Percentiles rank a stretch among this genome's conserved stretches.
phyloP scores from a whole-genome alignment of 2,329 filamentous ascomycete genomes.

The Nemania abortiva region DNA sequence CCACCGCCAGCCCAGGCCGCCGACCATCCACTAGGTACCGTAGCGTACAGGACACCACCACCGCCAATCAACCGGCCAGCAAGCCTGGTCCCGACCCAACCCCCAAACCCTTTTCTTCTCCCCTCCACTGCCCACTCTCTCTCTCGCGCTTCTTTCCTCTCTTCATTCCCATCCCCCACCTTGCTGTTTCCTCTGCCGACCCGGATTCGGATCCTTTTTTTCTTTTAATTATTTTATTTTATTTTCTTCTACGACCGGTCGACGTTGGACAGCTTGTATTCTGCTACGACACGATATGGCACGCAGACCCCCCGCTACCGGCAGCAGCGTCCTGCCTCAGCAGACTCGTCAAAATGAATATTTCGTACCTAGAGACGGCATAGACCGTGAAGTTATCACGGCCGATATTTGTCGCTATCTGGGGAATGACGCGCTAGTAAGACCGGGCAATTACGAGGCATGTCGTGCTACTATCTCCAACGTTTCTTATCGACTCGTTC shows the following conservation, averaged over 20 bases:
- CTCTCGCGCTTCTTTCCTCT: constrained; percentile 45
- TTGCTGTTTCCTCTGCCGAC: constrained; percentile 39
- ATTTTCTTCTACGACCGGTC: constrained; percentile 36
- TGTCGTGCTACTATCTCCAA: constrained; percentile 36
- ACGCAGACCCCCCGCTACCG: constrained; percentile 54
- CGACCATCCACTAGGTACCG: constrained; percentile 26
- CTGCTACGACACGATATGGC: constrained; percentile 50
- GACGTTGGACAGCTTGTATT: constrained; percentile 41
- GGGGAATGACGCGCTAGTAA: constrained; percentile 83
- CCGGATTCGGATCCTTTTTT: constrained; percentile 38
- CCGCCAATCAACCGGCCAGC: constrained; percentile 36
- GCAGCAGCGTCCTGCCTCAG: constrained; percentile 55
- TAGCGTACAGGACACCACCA: constrained; percentile 27
- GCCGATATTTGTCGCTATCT: constrained; percentile 87
- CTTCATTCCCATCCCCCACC: constrained; percentile 36
- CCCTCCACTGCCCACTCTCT: constrained; percentile 46
- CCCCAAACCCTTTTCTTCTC: constrained; percentile 42
- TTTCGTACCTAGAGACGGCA: constrained; percentile 83
- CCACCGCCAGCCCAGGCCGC: constrained; percentile 28
- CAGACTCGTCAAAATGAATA: constrained; percentile 77
- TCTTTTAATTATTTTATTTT: constrained; percentile 35
- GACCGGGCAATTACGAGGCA: constrained; percentile 80
- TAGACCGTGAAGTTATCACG: constrained; percentile 86
- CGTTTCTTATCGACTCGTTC: constrained; percentile 33
- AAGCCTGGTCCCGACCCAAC: constrained; percentile 44